Evolutionary conservation across 768 basidiomycete species (phyloP).

Genomic region (Nevesoporus exiguus): DNA sequence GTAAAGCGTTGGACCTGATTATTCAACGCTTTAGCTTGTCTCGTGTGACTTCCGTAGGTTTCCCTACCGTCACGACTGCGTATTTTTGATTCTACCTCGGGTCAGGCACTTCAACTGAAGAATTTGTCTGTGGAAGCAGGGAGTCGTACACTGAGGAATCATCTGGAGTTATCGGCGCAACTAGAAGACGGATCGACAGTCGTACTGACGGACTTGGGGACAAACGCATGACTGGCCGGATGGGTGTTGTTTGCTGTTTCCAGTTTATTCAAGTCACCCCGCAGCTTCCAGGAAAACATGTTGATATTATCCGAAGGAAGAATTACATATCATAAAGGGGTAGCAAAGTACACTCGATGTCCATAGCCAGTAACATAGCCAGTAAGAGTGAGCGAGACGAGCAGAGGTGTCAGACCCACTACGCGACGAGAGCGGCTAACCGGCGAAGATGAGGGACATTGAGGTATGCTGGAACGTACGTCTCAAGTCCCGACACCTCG

Average conservation of each 20-base stretch:
- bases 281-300: neutral
- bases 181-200: conserved; percentile 49
- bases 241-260: neutral
- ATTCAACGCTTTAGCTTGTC: conserved; percentile 24
- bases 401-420: conserved; percentile 28
- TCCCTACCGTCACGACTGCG: neutral
- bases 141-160: conserved; percentile 41
- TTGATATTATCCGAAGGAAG: conserved; percentile 17
- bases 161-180: conserved; percentile 46
- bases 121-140: conserved; percentile 26
- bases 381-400: neutral
- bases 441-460: conserved; percentile 87
- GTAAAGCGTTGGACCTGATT: conserved; percentile 60
- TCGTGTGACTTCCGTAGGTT: conserved; percentile 13
- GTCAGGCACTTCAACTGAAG: conserved; percentile 44
- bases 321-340: conserved; percentile 22
- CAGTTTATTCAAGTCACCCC: neutral
- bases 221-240: neutral
- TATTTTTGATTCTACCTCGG: conserved; percentile 20
- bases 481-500: conserved; percentile 94
- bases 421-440: conserved; percentile 82
- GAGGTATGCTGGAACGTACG: conserved; percentile 90
- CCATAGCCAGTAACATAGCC: neutral
- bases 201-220: conserved; percentile 10
- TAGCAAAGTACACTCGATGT: conserved; percentile 8